Evolutionary conservation across 495 filamentous ascomycete species (phyloP).

Genomic region (Aspergillus incahuasiensis): DNA sequence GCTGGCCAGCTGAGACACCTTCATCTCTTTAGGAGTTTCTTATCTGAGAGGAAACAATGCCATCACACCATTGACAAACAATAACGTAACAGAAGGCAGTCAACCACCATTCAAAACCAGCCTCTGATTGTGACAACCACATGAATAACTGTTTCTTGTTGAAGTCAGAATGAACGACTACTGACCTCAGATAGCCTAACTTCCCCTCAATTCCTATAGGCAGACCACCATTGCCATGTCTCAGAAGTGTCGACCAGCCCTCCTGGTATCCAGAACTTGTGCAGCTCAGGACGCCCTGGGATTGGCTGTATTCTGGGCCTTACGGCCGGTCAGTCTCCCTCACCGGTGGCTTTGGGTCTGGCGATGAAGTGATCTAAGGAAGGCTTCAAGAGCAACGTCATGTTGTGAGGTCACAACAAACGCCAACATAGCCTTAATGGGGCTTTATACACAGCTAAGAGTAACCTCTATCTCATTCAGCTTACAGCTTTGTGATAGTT

Average conservation of each 20-base stretch:
- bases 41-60: background rate
- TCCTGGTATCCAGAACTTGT: background rate
- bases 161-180: background rate
- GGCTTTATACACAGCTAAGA: conserved; percentile 3
- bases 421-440: background rate
- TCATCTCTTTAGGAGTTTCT: too few relatives aligned
- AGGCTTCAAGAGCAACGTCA: background rate
- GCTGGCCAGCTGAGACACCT: too few relatives aligned
- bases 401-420: background rate
- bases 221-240: background rate
- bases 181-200: background rate
- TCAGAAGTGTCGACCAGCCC: background rate
- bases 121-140: background rate
- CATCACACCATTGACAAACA: background rate
- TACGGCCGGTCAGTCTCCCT: background rate
- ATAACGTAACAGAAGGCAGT: background rate
- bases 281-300: background rate
- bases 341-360: background rate
- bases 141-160: background rate
- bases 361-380: background rate
- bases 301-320: background rate
- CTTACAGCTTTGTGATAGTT: too few relatives aligned
- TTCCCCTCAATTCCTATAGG: background rate
- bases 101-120: background rate
- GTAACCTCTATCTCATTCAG: background rate